phyloP scores from a whole-genome alignment of 352 stramenopile genomes.

The Pythium sukuiense region DNA sequence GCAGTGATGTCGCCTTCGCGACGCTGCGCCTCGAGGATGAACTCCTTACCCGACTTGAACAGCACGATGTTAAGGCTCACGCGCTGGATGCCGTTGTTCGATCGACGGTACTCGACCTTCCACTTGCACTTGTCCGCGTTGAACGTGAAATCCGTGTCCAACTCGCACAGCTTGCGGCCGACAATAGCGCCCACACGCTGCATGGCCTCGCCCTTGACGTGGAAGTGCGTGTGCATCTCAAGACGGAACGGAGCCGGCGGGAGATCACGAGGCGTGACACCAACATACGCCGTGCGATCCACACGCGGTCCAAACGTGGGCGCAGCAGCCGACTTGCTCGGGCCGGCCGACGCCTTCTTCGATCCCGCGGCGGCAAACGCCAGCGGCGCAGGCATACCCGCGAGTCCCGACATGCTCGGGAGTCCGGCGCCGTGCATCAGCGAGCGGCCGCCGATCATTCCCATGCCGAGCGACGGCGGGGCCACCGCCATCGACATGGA shows the following conservation, averaged over 20 bases:
- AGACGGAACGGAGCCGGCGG: constrained; percentile 77
- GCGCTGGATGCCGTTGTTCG: constrained; percentile 43
- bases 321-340: constrained; percentile 30
- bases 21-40: constrained; percentile 73
- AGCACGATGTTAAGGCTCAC: constrained; percentile 80
- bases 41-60: constrained; percentile 75
- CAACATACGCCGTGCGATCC: constrained; percentile 81
- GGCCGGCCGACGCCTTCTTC: constrained; percentile 41
- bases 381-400: constrained; percentile 42
- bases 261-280: constrained; percentile 60
- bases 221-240: constrained; percentile 87
- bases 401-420: constrained; percentile 23
- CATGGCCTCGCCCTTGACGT: constrained; percentile 78
- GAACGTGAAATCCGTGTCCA: constrained; percentile 86
- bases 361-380: constrained; percentile 31
- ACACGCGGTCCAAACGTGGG: constrained; percentile 56
- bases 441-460: constrained; percentile 23
- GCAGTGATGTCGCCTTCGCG: constrained; percentile 80
- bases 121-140: constrained; percentile 88
- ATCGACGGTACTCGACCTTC: constrained; percentile 79
- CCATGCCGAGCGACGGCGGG: constrained; percentile 49
- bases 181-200: constrained; percentile 75
- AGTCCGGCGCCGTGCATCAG: constrained; percentile 30
- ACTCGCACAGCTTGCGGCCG: constrained; percentile 78
- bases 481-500: constrained; percentile 52